phyloP scores from a whole-genome alignment of 2,329 filamentous ascomycete genomes.

The Clarireedia monteithiana region DNA sequence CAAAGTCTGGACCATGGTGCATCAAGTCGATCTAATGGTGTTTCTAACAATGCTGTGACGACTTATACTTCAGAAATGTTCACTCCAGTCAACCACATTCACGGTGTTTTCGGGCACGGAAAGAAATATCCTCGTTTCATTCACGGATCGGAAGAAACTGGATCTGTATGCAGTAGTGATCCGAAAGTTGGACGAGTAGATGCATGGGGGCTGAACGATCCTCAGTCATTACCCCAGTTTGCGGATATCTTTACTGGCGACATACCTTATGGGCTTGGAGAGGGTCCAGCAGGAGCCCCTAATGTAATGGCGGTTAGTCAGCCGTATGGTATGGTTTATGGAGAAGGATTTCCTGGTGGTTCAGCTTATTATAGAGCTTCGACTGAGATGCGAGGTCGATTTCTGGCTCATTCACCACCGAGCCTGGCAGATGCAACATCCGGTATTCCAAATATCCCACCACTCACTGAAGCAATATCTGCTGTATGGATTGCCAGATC shows the following conservation, averaged over 20 bases:
- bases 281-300: slow-evolving; percentile 69
- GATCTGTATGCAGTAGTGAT: slow-evolving; percentile 73
- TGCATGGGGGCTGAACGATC: slow-evolving; percentile 73
- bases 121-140: slow-evolving; percentile 74
- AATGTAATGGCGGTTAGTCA: slow-evolving; percentile 92
- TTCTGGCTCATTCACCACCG: slow-evolving; percentile 56
- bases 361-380: slow-evolving; percentile 68
- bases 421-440: slow-evolving; percentile 53
- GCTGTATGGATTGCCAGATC: slow-evolving; percentile 90
- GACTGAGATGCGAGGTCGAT: slow-evolving; percentile 69
- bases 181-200: slow-evolving; percentile 69
- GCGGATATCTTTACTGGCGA: slow-evolving; percentile 68
- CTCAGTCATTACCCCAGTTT: slow-evolving; percentile 68
- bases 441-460: slow-evolving; percentile 70
- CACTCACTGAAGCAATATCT: slow-evolving; percentile 62
- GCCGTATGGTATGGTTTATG: slow-evolving; percentile 72
- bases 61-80: slow-evolving; percentile 82
- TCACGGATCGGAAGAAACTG: slow-evolving; percentile 73
- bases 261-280: slow-evolving; percentile 67
- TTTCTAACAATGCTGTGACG: slow-evolving; percentile 57
- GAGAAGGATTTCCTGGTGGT: slow-evolving; percentile 80
- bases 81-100: slow-evolving; percentile 70
- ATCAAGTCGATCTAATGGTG: slow-evolving; percentile 37
- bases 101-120: slow-evolving; percentile 66
- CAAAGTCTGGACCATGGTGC: slow-evolving; percentile 47